phyloP scores from a whole-genome alignment of 805 yeast genomes.

The Cyberlindnera japonica region DNA sequence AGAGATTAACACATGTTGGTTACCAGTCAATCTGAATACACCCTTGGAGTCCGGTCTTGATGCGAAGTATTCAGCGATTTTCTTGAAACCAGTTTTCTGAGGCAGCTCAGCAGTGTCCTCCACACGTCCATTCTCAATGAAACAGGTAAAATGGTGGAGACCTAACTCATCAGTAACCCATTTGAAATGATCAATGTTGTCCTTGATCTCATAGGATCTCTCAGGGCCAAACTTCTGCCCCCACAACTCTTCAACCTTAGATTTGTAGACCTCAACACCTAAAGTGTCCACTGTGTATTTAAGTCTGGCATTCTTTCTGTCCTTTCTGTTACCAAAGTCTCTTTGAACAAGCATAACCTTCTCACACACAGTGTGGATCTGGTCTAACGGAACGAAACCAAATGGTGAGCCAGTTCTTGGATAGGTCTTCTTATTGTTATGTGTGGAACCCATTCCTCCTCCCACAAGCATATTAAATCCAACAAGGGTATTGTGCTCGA shows the following conservation, averaged over 20 bases:
- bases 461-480: constrained; percentile 92
- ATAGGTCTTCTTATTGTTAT: constrained; percentile 92
- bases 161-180: constrained; percentile 89
- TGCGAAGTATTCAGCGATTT: constrained; percentile 67
- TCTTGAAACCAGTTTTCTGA: constrained; percentile 81
- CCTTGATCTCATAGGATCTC: constrained; percentile 69
- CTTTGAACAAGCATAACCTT: constrained; percentile 92
- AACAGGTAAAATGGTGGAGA: constrained; percentile 85
- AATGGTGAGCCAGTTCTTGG: constrained; percentile 90
- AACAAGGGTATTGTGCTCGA: constrained; percentile 53
- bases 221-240: constrained; percentile 73
- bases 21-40: constrained; percentile 91
- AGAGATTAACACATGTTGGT: constrained; percentile 84
- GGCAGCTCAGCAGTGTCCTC: constrained; percentile 89
- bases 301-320: constrained; percentile 96
- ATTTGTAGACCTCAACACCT: constrained; percentile 81
- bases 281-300: constrained; percentile 94
- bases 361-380: constrained; percentile 78
- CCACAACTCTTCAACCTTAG: constrained; percentile 77
- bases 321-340: constrained; percentile 90
- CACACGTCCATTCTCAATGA: constrained; percentile 94
- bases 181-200: constrained; percentile 89
- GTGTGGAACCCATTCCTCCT: constrained; percentile 99
- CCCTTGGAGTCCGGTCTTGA: constrained; percentile 52
- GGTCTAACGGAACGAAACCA: constrained; percentile 68